phyloP scores from a whole-genome alignment of 371 early-diverging fungal genomes.

The Mortierella sp. region DNA sequence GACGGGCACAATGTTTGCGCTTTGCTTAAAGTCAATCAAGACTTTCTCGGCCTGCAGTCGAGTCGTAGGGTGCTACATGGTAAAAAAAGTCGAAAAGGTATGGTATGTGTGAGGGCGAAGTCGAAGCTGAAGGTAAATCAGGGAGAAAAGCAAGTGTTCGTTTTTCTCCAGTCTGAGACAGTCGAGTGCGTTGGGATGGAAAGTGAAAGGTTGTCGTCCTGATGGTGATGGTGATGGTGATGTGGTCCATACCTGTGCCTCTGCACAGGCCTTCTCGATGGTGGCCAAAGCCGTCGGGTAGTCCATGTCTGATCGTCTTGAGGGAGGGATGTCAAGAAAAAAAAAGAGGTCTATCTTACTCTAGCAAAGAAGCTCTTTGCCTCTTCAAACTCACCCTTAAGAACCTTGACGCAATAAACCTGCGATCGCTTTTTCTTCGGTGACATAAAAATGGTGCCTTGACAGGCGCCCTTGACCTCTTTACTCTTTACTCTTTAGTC shows the following conservation, averaged over 20 bases:
- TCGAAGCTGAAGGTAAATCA: neutral
- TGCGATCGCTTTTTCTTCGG: constrained; percentile 6
- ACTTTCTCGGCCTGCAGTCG: constrained; percentile 72
- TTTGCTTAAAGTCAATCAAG: constrained; percentile 70
- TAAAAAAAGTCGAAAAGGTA: neutral
- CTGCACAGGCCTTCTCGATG: constrained; percentile 77
- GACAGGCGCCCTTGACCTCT: neutral
- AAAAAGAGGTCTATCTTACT: neutral
- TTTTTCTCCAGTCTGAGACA: neutral
- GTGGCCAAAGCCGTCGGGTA: constrained; percentile 56
- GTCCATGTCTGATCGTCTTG: constrained; percentile 53
- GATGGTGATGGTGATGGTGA: constrained; percentile 59
- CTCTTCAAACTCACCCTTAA: neutral
- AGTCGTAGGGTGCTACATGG: constrained; percentile 63
- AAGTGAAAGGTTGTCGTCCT: neutral
- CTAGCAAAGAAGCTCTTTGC: neutral
- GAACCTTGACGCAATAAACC: neutral
- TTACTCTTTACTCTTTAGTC: neutral
- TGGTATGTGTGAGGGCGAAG: constrained; percentile 21
- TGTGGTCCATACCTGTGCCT: constrained; percentile 68
- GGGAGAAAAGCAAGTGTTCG: neutral
- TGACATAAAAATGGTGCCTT: neutral
- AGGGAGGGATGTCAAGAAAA: neutral
- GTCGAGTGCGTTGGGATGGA: neutral
- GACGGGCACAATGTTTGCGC: constrained; percentile 71